Evolutionary conservation across 2,329 filamentous ascomycete species (phyloP), one percentile per base, ranked within the genome.

Genomic region (Aspergillus fijiensis): DNA sequence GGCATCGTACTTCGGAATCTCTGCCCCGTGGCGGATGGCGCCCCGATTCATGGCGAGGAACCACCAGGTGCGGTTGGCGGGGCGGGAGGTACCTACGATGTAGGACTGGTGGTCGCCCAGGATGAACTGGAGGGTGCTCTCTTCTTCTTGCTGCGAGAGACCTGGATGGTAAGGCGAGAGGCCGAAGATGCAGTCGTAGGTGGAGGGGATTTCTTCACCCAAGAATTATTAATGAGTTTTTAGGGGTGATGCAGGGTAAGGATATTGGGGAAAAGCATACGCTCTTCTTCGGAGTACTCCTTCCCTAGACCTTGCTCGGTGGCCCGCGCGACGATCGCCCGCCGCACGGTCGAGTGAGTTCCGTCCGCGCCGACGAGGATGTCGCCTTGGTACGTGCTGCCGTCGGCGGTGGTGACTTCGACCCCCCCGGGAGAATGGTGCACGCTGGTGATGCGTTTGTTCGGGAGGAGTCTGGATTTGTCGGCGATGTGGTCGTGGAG

Each of bases 301-400:
- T 68, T 57, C 5, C 60, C 64, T 27, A 35, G 27, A 3, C 21
- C 59, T 2, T 55, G 21, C 49, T 52, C 59, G n/a, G 55, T n/a
- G 16, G 67, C 67, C 12, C 50, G 50, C 11, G 64, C 58, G 62
- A 63, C 67, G 70, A 80, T 76, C 33, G 74, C 67, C 7, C 66
- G 57, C 4, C 77, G 70, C 1, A 75, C 71, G 21, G 65, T 70
- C 57, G 75, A 78, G 63, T 79, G 75, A 5, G 75, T 73, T 14
- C 79, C 79, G 47, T 81, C 79, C 7, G 75, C 75, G 14, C 78
- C 79, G 12, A 80, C 65, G 14, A 78, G 61, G 7, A 81, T 64
- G 57, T 73, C 65, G 0, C 75, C 77, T 0, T 42, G 55, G 25
- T 61, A 65, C 1, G 12, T 49, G 21, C 49, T 55, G 2, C 67